Percentiles rank a stretch among this genome's conserved stretches.
These are phyloP conservation scores for Plasmodium fragile DNA, from an alignment of 169 alveolate genomes.

Conservation along the genomic window DNA sequence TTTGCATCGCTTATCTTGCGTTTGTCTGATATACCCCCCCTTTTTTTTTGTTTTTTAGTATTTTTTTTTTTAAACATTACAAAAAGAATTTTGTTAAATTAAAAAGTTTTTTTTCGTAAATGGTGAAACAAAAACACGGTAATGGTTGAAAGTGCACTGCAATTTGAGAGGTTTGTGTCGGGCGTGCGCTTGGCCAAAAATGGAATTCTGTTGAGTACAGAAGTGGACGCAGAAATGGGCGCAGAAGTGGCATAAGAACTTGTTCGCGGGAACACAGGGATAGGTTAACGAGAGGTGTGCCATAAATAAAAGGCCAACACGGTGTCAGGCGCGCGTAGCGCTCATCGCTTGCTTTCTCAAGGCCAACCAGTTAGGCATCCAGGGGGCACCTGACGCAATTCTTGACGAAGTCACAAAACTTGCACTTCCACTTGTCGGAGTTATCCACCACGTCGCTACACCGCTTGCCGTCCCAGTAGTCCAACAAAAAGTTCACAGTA, in stretches of 20 bases:
- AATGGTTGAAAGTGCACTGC: not conserved
- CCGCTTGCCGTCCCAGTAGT: conserved; percentile 87
- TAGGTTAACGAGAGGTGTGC: not conserved
- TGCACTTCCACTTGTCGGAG: conserved; percentile 87
- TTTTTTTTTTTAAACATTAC: not conserved
- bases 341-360: not conserved
- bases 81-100: too few species aligned
- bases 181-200: not conserved
- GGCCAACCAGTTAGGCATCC: not conserved
- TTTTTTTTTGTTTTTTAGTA: not conserved
- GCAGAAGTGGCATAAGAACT: not conserved
- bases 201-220: not conserved
- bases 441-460: conserved; percentile 82
- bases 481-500: conserved; percentile 80
- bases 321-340: not conserved
- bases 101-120: not conserved
- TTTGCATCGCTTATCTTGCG: not conserved
- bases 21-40: not conserved
- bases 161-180: not conserved
- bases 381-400: conserved; percentile 84
- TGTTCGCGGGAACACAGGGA: not conserved
- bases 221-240: not conserved
- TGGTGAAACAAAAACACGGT: not conserved
- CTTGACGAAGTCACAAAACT: conserved; percentile 84
- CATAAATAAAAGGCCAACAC: not conserved